Evolutionary conservation across 2,329 filamentous ascomycete genomes (phyloP).

Genomic region (Aotearoamyces nothofagi): DNA sequence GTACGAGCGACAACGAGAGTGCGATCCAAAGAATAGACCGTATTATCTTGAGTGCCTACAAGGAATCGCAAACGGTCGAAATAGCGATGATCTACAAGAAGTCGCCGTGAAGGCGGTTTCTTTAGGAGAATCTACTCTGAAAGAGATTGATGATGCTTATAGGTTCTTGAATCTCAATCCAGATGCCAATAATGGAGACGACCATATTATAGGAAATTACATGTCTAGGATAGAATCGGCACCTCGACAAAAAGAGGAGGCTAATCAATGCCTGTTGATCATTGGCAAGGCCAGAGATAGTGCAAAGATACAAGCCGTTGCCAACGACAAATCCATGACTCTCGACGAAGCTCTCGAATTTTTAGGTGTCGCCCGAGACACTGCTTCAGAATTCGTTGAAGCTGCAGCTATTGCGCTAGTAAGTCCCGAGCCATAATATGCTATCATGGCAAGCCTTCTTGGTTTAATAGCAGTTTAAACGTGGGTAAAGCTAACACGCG

Average conservation of each 20-base stretch:
- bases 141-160: slow-evolving; percentile 42
- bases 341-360: slow-evolving; percentile 48
- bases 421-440: slow-evolving; percentile 5
- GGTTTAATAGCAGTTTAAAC: too few relatives aligned
- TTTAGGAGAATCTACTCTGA: slow-evolving; percentile 37
- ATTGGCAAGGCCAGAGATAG: slow-evolving; percentile 45
- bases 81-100: slow-evolving; percentile 37
- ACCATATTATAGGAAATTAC: slow-evolving; percentile 46
- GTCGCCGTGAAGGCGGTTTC: slow-evolving; percentile 42
- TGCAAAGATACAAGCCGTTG: slow-evolving; percentile 38
- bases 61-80: slow-evolving; percentile 33
- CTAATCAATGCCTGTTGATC: slow-evolving; percentile 37
- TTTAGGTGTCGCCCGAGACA: slow-evolving; percentile 28
- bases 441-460: background rate
- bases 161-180: slow-evolving; percentile 37
- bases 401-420: slow-evolving; percentile 17
- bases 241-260: slow-evolving; percentile 34
- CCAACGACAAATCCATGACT: slow-evolving; percentile 39
- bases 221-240: slow-evolving; percentile 41
- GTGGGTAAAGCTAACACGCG: slow-evolving; percentile 3
- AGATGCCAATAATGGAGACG: slow-evolving; percentile 31
- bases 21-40: slow-evolving; percentile 35
- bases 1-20: slow-evolving; percentile 41
- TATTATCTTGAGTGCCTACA: slow-evolving; percentile 54
- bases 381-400: slow-evolving; percentile 17